A percentile compares a stretch with the other conserved stretches of the same genome.
These are phyloP conservation scores for Neurospora sp. DNA, from an alignment of 495 filamentous ascomycete species.

Conservation along the genomic window DNA sequence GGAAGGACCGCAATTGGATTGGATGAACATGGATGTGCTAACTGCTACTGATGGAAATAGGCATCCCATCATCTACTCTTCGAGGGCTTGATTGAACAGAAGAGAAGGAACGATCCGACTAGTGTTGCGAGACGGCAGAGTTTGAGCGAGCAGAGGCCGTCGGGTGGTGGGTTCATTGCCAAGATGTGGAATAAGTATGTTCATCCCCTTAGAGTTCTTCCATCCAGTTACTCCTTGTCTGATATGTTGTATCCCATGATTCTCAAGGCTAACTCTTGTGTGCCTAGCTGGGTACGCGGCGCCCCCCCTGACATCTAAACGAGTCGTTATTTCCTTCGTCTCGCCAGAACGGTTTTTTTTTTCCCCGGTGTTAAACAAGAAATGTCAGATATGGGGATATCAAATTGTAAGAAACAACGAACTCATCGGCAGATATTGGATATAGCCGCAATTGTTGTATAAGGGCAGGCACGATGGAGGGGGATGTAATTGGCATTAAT, in stretches of 20 bases:
- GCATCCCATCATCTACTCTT: conserved; percentile 26
- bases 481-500: neutral
- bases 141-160: conserved; percentile 34
- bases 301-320: neutral
- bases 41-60: conserved; percentile 10
- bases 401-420: neutral
- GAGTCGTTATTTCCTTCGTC: neutral
- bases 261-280: neutral
- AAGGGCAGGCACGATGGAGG: neutral
- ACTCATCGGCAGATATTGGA: neutral
- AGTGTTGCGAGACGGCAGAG: conserved; percentile 33
- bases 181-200: conserved; percentile 38
- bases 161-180: conserved; percentile 28
- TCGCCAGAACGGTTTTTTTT: neutral
- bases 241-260: too few relatives aligned
- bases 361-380: neutral
- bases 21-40: neutral
- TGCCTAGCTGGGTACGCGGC: neutral
- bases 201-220: too few relatives aligned
- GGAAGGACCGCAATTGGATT: too few relatives aligned
- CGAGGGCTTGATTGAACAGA: conserved; percentile 32
- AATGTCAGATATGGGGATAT: neutral
- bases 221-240: too few relatives aligned
- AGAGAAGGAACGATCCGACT: conserved; percentile 29
- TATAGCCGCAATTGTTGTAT: neutral